Evolutionary conservation across 139 green algal species (phyloP).

Genomic region (Picochlorum costavermella): DNA sequence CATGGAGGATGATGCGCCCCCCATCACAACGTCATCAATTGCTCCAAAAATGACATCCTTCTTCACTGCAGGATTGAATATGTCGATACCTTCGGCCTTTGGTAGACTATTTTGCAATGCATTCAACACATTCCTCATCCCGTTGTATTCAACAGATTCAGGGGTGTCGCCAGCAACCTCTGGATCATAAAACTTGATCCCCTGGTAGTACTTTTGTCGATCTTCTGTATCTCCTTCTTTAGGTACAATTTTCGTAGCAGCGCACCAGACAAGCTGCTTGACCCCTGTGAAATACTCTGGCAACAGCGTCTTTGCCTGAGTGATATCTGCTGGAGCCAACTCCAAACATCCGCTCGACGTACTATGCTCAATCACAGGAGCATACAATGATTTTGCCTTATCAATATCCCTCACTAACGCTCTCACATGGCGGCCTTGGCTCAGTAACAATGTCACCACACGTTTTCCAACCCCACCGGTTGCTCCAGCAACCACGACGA

Average conservation of each 20-base stretch:
- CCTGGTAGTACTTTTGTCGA: conserved; percentile 75
- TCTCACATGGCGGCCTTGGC: conserved; percentile 48
- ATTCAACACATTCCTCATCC: conserved; percentile 46
- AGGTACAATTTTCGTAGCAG: conserved; percentile 49
- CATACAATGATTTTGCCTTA: conserved; percentile 39
- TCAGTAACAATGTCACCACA: conserved; percentile 65
- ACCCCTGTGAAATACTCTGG: conserved; percentile 66
- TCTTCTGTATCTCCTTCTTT: conserved; percentile 70
- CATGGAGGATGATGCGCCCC: conserved; percentile 55
- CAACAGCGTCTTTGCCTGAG: conserved; percentile 59
- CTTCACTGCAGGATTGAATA: conserved; percentile 3
- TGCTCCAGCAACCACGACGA: conserved; percentile 50
- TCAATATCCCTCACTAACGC: conserved; percentile 59
- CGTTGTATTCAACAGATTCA: conserved; percentile 46
- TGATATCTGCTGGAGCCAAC: conserved; percentile 69
- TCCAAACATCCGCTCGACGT: conserved; percentile 47
- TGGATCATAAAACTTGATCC: conserved; percentile 83
- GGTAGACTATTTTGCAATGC: conserved; percentile 20
- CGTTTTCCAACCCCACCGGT: conserved; percentile 70
- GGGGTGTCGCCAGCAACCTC: conserved; percentile 69
- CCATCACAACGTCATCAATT: conserved; percentile 96
- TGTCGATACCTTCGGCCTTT: not conserved
- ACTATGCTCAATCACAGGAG: conserved; percentile 41
- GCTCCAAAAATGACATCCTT: conserved; percentile 50
- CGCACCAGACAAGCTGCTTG: conserved; percentile 53